Percentiles rank a stretch among this genome's conserved stretches.
phyloP scores from a whole-genome alignment of 176 grass and related monocot genomes.

The Puya raimondii region DNA sequence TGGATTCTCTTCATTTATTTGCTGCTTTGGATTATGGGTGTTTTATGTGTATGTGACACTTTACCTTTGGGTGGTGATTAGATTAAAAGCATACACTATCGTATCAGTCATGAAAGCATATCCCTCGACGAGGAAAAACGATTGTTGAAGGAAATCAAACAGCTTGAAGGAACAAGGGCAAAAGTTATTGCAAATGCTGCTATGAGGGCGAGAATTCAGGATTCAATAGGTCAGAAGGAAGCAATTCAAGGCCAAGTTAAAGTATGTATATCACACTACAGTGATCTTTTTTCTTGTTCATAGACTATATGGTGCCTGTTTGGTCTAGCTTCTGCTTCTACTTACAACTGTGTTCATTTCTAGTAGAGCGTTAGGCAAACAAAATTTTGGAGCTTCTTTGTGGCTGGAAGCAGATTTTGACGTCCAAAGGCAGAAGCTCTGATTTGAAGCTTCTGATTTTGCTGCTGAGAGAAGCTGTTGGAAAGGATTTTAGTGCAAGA shows the following conservation, averaged over 20 bases:
- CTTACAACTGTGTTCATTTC: background rate
- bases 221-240: constrained; percentile 69
- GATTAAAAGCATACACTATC: constrained; percentile 77
- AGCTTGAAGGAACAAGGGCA: constrained; percentile 77
- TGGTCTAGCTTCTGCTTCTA: background rate
- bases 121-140: constrained; percentile 81
- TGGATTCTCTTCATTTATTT: too few relatives aligned
- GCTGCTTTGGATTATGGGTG: too few relatives aligned
- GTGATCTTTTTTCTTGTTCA: background rate
- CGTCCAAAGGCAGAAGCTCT: too few relatives aligned
- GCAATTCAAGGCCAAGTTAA: constrained; percentile 79
- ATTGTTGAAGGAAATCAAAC: constrained; percentile 75
- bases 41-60: background rate
- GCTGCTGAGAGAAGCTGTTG: too few relatives aligned
- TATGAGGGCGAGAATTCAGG: constrained; percentile 66
- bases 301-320: background rate
- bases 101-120: constrained; percentile 82
- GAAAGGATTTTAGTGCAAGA: too few relatives aligned
- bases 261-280: constrained; percentile 33
- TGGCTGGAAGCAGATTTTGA: too few relatives aligned
- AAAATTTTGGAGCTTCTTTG: too few relatives aligned
- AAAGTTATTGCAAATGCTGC: constrained; percentile 68
- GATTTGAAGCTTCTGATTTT: too few relatives aligned
- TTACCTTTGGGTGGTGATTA: constrained; percentile 23
- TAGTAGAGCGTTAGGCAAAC: too few relatives aligned